Evolutionary conservation across 495 filamentous ascomycete genomes (phyloP), one percentile per base, ranked within the genome.

Genomic region (Hypoxylon perforatum): DNA sequence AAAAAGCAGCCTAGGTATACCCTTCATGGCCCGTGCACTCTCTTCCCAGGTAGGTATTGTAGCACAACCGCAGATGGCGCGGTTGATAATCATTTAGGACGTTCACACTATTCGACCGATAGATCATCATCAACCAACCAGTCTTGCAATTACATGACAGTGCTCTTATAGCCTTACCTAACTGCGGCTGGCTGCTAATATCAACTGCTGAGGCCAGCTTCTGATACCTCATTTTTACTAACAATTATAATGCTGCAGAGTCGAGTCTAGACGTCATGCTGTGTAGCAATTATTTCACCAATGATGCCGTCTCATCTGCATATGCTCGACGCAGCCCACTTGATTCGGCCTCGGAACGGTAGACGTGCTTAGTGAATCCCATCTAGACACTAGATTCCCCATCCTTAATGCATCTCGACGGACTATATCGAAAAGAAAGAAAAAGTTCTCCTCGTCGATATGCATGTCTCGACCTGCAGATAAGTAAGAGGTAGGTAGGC

Each of bases 21-120:
- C 28, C 15, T 17, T 3, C 22, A 38, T 61, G 63, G 63, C 55
- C 57, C 22, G 63, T 67, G 63, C 63, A n/a, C 14, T 36, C 39
- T 39, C 22, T n/a, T n/a, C n/a, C n/a, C n/a, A n/a, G n/a, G n/a
- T n/a, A n/a, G n/a, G n/a, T 35, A 47, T 30, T 59, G 53, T 22
- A 50, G 35, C 48, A 64, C 61, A 69, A 49, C 61, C 66, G 66
- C 66, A 57, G 66, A 69, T 69, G 47, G 66, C 66, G 66, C 65
- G 28, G n/a, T 49, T n/a, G 47, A 59, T 59, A 49, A 63, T 57
- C 44, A 61, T 67, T 17, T 18, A 41, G 15, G 33, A 30, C 23
- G 25, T 12, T 45, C 21, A 17, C 45, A 50, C 35, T 18, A 39
- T 21, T 21, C 36, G 30, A 30, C 17, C 36, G 8, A 38, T 47